Evolutionary conservation across 306 rosid genomes (phyloP), one percentile per base, ranked within the genome.

Genomic region (Glycyrrhiza uralensis): DNA sequence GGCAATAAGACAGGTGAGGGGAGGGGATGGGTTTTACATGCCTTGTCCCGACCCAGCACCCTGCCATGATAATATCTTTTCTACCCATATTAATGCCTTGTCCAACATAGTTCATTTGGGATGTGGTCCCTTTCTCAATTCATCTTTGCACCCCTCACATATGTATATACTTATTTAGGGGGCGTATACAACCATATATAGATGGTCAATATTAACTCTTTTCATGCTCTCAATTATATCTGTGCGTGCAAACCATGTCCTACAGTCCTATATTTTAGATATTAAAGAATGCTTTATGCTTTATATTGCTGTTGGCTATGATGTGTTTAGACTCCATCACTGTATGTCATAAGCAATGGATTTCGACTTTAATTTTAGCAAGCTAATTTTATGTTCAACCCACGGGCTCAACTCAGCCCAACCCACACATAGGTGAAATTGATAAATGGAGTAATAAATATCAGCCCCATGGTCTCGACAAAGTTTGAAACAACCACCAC

Each of bases 401-500:
- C 4, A 19, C 5, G 49, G 10, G 67, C 24, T 20, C 18, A 36
- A 35, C 29, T 19, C 67, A 36, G 28, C 49, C 49, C 9, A 66
- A 26, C 18, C n/a, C 26, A 17, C 58, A 15, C 22, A 11, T 0
- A 11, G 38, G n/a, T 46, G 4, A 46, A 17, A 17, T 46, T 46
- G 28, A 35, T 17, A 18, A 1, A 47, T 60, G 56, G 18, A 65
- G 39, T 72, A 44, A 24, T 56, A 55, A 5, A 23, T 55, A 20
- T 51, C 35, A 46, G 10, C 24, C 44, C 54, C 35, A n/a, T 20
- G 29, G 44, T 44, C 65, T 29, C 30, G 13, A 12, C 12, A 41
- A 64, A 62, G 38, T 47, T 72, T 54, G 44, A 72, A 65, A 76
- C 58, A 46, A 11, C 51, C 41, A 59, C 45, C 72, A 20, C 38